phyloP scores from a whole-genome alignment of 371 early-diverging fungal species.

The Actinomortierella ambigua region DNA sequence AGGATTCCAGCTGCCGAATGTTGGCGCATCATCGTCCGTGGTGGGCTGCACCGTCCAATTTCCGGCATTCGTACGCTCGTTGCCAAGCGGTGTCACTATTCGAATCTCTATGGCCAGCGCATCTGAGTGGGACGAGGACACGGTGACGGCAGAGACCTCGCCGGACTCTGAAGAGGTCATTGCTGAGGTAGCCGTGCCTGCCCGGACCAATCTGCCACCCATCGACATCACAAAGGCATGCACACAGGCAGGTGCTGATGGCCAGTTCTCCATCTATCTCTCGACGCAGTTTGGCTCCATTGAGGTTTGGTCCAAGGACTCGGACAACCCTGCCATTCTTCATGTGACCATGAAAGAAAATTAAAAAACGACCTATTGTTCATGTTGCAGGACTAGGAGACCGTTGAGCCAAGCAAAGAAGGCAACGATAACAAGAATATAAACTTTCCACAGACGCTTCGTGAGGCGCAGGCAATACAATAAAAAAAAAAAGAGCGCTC shows the following conservation, averaged over 20 bases:
- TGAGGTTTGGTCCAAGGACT: constrained; percentile 44
- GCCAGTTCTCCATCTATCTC: constrained; percentile 13
- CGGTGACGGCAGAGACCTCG: constrained; percentile 30
- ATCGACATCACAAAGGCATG: no score
- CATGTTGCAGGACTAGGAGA: no score
- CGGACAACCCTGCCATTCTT: constrained; percentile 41
- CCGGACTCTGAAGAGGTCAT: constrained; percentile 11
- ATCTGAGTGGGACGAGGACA: constrained; percentile 29
- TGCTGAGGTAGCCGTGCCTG: no score
- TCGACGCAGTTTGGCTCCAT: constrained; percentile 11
- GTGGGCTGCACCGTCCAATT: constrained; percentile 38
- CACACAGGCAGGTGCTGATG: no score
- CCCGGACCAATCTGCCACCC: no score
- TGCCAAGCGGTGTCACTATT: constrained; percentile 12
- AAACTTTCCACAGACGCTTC: no score
- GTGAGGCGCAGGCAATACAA: no score
- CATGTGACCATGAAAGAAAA: constrained; percentile 12
- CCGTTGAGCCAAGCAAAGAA: no score
- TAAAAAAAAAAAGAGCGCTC: no score
- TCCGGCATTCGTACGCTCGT: constrained; percentile 28
- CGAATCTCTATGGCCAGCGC: constrained; percentile 11
- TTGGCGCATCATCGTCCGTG: neutral
- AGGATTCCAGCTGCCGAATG: constrained; percentile 32
- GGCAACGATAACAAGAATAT: no score
- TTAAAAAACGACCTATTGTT: no score